Percentiles rank a stretch among this genome's conserved stretches.
phyloP scores from a whole-genome alignment of 805 yeast genomes.

The Zygosaccharomyces bisporus region DNA sequence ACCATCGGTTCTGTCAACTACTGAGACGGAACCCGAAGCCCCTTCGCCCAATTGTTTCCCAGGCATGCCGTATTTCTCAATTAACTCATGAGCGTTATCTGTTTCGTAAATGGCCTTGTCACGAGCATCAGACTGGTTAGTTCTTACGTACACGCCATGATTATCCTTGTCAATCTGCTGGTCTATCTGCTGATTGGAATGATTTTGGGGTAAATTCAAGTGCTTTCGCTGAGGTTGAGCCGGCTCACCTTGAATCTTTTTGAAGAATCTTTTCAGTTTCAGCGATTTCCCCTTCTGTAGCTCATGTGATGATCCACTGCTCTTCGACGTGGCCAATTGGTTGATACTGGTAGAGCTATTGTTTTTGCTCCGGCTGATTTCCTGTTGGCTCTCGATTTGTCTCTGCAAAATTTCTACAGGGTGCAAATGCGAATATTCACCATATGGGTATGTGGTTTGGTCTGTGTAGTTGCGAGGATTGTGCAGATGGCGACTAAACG shows the following conservation, averaged over 20 bases:
- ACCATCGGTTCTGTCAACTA: conserved; percentile 60
- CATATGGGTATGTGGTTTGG: conserved; percentile 13
- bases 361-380: conserved; percentile 8
- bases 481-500: conserved; percentile 17
- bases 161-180: conserved; percentile 2
- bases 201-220: not conserved
- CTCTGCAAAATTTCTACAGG: conserved; percentile 30
- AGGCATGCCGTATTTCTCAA: conserved; percentile 67
- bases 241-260: conserved; percentile 36
- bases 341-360: conserved; percentile 11
- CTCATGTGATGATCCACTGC: conserved; percentile 1
- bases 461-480: conserved; percentile 16
- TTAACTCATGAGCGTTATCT: conserved; percentile 39
- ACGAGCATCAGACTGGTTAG: conserved; percentile 14
- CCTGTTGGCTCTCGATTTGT: conserved; percentile 25
- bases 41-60: conserved; percentile 84
- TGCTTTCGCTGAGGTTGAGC: conserved; percentile 3
- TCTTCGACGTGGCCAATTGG: conserved; percentile 6
- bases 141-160: conserved; percentile 14
- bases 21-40: conserved; percentile 90
- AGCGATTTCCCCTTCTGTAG: conserved; percentile 22
- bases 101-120: conserved; percentile 39
- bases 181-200: conserved; percentile 5
- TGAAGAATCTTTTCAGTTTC: conserved; percentile 49
- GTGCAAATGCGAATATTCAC: conserved; percentile 26